phyloP scores from a whole-genome alignment of 75 land plant genomes.

The Ceratopteris richardii region DNA sequence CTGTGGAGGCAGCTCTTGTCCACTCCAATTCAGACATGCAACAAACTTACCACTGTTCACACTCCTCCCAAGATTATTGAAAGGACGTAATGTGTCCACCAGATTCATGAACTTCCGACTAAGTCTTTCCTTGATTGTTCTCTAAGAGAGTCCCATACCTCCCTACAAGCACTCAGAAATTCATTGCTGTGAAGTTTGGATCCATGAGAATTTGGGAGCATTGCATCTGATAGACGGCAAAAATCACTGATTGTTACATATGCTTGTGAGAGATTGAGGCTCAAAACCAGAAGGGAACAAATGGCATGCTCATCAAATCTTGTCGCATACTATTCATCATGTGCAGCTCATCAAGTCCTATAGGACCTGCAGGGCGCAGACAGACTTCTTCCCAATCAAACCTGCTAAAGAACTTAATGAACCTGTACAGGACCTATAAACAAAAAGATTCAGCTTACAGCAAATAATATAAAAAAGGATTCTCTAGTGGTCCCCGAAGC shows the following conservation, averaged over 20 bases:
- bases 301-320: no score
- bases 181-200: not conserved
- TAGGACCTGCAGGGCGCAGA: slow-evolving; percentile 45
- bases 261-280: no score
- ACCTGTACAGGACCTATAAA: slow-evolving; percentile 47
- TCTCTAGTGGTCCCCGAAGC: slow-evolving; percentile 55
- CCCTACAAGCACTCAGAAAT: not conserved
- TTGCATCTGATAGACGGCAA: no score
- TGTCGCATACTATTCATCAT: no score
- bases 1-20: no score
- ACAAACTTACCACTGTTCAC: slow-evolving; percentile 1
- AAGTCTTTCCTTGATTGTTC: not conserved
- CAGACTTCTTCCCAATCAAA: slow-evolving; percentile 62
- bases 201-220: not conserved
- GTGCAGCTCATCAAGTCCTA: slow-evolving; percentile 35
- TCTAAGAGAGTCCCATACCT: not conserved
- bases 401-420: slow-evolving; percentile 51
- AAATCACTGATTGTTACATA: no score
- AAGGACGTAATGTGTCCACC: not conserved
- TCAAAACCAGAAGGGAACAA: no score
- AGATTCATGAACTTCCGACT: not conserved
- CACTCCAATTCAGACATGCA: no score
- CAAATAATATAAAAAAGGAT: not conserved
- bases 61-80: slow-evolving; percentile 12
- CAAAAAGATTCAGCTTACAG: not conserved